A percentile compares a stretch with the other conserved stretches of the same genome.
phyloP scores from a whole-genome alignment of 768 basidiomycete species.

The Lactifluus echinatus region DNA sequence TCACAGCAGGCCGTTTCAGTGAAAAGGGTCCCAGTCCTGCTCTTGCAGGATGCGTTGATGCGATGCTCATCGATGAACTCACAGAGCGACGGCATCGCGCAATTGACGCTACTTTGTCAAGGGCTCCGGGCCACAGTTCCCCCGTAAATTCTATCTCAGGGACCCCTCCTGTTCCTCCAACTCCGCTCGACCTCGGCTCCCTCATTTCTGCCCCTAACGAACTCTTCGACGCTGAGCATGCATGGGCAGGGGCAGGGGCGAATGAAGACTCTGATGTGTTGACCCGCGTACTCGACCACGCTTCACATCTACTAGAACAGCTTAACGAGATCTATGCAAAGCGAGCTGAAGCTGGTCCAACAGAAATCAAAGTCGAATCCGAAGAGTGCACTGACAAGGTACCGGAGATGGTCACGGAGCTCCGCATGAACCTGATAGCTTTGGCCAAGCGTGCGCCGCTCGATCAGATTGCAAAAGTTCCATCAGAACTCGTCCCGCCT shows the following conservation, averaged over 20 bases:
- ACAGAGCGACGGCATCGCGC: constrained; percentile 16
- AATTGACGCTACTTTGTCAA: not conserved
- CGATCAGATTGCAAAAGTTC: constrained; percentile 30
- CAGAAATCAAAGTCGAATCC: constrained; percentile 5
- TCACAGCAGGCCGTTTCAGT: constrained; percentile 24
- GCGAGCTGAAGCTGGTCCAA: constrained; percentile 16
- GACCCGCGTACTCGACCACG: constrained; percentile 48
- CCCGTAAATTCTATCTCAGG: not conserved
- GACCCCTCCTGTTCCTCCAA: not conserved
- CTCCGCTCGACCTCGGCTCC: constrained; percentile 34
- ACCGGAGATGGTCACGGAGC: constrained; percentile 43
- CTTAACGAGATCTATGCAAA: constrained; percentile 36
- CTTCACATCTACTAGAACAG: constrained; percentile 43
- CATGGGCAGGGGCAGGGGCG: constrained; percentile 27
- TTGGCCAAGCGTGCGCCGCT: constrained; percentile 71
- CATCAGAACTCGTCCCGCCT: constrained; percentile 17
- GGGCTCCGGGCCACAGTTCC: not conserved
- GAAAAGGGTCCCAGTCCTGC: not conserved
- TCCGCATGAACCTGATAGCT: constrained; percentile 68
- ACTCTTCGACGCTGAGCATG: constrained; percentile 31
- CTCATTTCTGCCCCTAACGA: constrained; percentile 36
- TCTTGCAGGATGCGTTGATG: constrained; percentile 10
- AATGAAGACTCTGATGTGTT: constrained; percentile 40
- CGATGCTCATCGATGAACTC: constrained; percentile 10
- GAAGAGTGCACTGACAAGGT: constrained; percentile 27